Percentiles rank a stretch among this genome's conserved stretches.
These are phyloP conservation scores for Bretschneidera sinensis DNA, from an alignment of 345 rosid genomes.

Conservation along the genomic window DNA sequence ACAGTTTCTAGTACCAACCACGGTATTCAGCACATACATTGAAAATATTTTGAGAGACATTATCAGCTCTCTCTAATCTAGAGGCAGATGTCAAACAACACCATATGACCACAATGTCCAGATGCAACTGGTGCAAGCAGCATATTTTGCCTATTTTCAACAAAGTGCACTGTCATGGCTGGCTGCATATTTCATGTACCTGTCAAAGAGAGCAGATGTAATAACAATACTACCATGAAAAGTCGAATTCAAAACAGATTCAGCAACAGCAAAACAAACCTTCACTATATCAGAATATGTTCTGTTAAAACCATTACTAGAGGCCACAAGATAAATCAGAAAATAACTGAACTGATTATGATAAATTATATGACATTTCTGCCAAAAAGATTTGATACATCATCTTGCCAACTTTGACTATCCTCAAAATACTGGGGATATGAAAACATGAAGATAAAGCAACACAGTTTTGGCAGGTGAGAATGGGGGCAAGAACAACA, in stretches of 20 bases:
- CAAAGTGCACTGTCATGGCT: constrained; percentile 1
- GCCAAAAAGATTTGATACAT: too few relatives aligned
- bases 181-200: constrained; percentile 14
- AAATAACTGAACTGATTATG: too few relatives aligned
- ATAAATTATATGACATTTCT: too few relatives aligned
- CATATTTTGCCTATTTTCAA: background rate
- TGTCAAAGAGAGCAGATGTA: constrained; percentile 5
- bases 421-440: too few relatives aligned
- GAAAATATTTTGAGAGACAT: constrained; percentile 1
- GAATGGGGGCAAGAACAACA: background rate
- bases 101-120: background rate
- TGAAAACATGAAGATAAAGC: background rate
- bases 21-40: constrained; percentile 14
- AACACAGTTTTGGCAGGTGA: too few relatives aligned
- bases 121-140: constrained; percentile 7
- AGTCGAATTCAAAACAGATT: background rate
- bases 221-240: background rate
- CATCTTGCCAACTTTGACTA: too few relatives aligned
- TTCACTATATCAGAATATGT: background rate
- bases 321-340: background rate
- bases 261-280: background rate
- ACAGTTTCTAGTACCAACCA: constrained; percentile 13
- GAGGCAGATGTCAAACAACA: constrained; percentile 2
- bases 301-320: background rate
- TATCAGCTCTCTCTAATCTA: constrained; percentile 8